Base-by-base conservation (phyloP, 805 yeast genomes). In the Candida manassasensis region DNA sequence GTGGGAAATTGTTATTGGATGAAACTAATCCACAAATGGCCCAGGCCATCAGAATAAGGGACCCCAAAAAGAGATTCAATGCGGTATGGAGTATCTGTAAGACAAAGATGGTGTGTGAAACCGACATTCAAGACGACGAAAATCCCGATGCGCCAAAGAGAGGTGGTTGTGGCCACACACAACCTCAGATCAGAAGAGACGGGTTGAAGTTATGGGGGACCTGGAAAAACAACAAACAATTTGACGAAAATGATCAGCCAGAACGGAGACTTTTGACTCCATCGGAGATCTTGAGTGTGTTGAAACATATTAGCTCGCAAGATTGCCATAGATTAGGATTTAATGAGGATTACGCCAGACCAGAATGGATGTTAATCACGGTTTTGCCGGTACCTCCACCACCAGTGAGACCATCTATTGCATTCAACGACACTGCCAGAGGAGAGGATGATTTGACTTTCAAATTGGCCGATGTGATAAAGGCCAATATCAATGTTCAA, bases 331-430 rank as follows among this genome's bases (percentile, higher is more conserved):
- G 76, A 47, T 59, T 93, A 41, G 99, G 99, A 4, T 82, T 93
- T 63, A 86, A 84, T 55, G 94, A 88, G 57, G 97, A 93, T 56
- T 93, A 86, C 53, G 93, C 99, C 2, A 81, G 98, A 51, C 99
- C 99, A 2, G 99, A 93, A 65, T 93, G 98, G 99, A 78, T 93
- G 80, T 73, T 93, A 41, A 77, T 93, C 47, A 88, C 97, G 2
- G 97, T 93, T n/a, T 71, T 93, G 52, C 98, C 99, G 1, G 98
- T 93, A 13, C 99, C 99, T 29, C 99, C 99, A 34, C 99, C 99
- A 43, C 97, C 97, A 22, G 99, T 93, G 21, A 82, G 99, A 61
- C 99, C 99, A 8, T 85, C 96, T 16, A 93, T 93, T 67, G 96
- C 98, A 2, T 89, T 93, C 53, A 93, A 93, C 48, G 98, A 93